Evolutionary conservation across 768 basidiomycete genomes (phyloP), one percentile per base, ranked within the genome.

Genomic region (Crassisporium funariophilum): DNA sequence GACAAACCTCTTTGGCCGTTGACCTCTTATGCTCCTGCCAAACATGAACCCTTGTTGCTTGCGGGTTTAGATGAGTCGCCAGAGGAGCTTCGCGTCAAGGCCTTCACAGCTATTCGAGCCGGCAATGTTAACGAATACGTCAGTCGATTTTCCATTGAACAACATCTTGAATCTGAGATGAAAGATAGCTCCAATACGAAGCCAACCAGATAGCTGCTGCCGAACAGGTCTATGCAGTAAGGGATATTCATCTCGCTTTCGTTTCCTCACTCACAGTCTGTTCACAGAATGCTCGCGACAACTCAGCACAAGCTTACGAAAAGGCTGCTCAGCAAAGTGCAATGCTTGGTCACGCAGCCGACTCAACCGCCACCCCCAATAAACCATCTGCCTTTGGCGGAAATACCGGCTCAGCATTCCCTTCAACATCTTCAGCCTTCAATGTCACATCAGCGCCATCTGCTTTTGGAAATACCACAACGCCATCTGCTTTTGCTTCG

Each of bases 1-100:
- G 91, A 94, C 12, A 85, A 82, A 58, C 93, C 92, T 0, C 35
- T 75, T 10, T 97, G 88, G 86, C 85, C 86, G 11, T 69, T 95
- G 0, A 84, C 89, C 0, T 85, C 81, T 0, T 95, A 88, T 61
- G 91, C 76, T 0, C 81, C 89, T 16, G 79, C 82, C 3, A 95
- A 94, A 60, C 58, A 76, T 49, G 90, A 92, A 53, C 82, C 82
- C 0, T 79, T 71, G 16, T 54, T 95, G 4, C 63, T 97, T 13
- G 45, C 67, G 7, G 83, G 81, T 2, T 64, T 86, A 23, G 92
- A 97, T 53, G 73, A 85, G 50, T 87, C 84, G 0, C 78, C 79
- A 0, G 93, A 95, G 57, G 93, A 97, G 64, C 66, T 95, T 35
- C 76, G 88, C 35, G 69, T 85, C 27, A 82, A 77, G 51, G 87